These are phyloP conservation scores for Ophiognomonia clavigignenti-juglandacearum DNA, from an alignment of 2,329 filamentous ascomycete genomes.

Conservation along the genomic window DNA sequence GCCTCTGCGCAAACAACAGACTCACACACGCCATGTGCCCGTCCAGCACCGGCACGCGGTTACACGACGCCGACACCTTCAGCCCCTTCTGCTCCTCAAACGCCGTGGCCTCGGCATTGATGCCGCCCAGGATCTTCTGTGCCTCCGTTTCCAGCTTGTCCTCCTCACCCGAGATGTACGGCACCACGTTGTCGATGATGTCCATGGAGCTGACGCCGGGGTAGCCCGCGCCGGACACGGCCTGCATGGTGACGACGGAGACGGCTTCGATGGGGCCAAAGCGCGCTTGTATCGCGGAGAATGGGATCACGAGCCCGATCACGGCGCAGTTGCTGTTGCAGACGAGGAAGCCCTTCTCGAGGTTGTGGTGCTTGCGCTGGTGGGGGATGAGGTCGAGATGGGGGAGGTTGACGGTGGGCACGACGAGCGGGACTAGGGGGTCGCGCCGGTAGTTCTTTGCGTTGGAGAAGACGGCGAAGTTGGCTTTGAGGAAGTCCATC, in stretches of 20 bases:
- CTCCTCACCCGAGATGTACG: conserved; percentile 89
- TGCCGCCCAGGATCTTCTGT: conserved; percentile 80
- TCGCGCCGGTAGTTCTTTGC: conserved; percentile 95
- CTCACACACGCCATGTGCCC: conserved; percentile 95
- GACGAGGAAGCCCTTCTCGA: conserved; percentile 85
- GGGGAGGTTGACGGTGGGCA: conserved; percentile 87
- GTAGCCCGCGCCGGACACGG: conserved; percentile 88
- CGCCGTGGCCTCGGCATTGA: conserved; percentile 67
- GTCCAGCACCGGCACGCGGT: conserved; percentile 89
- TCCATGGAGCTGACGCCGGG: conserved; percentile 91
- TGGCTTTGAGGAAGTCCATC: conserved; percentile 82
- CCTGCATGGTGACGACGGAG: conserved; percentile 88
- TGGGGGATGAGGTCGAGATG: conserved; percentile 88
- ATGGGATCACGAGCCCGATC: conserved; percentile 91
- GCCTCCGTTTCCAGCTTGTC: conserved; percentile 95
- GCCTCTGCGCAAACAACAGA: conserved; percentile 71
- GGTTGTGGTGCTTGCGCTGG: conserved; percentile 67
- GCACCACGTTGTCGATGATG: conserved; percentile 92
- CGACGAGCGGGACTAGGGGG: conserved; percentile 84
- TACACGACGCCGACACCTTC: conserved; percentile 81
- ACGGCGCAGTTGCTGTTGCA: conserved; percentile 99
- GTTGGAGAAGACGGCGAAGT: conserved; percentile 93
- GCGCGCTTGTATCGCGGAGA: conserved; percentile 79
- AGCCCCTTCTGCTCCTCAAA: conserved; percentile 73
- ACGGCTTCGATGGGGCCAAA: conserved; percentile 77